Evolutionary conservation across 768 basidiomycete species (phyloP), one percentile per base, ranked within the genome.

Genomic region (Russula sp.): DNA sequence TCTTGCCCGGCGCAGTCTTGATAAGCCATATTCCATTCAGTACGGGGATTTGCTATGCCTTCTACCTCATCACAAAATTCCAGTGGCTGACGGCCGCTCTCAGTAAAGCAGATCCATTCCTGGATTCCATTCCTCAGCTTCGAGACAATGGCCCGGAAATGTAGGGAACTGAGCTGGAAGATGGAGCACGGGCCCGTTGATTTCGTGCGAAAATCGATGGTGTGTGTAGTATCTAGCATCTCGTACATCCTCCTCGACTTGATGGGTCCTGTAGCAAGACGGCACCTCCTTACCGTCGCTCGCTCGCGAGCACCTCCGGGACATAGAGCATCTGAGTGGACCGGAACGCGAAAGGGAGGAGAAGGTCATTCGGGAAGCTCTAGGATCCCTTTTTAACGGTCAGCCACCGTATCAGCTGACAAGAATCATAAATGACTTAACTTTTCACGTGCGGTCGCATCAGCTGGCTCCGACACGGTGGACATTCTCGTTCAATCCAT

Each of bases 381-480:
- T 63, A 38, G 62, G 29, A 7, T 63, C 57, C 22, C 16, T 59
- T 34, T 63, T 48, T 32, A 16, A 35, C 11, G 57, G 62, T 63
- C 10, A 59, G 38, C 5, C 5, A 7, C 4, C 14, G 7, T 11
- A 5, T 29, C n/a, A 7, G 18, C 7, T 34, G 18, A n/a, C 13
- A 7, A 10, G 8, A 57, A 7, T 7, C 34, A 22, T 13, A 25
- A 7, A n/a, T 8, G 13, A 13, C n/a, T 50, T 14, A 58, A 29
- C 25, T 1, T 34, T 0, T 29, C 10, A 13, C 8, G 22, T 43
- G 13, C 11, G 14, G 38, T 38, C 34, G 11, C 20, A 34, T 50
- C 43, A 63, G 62, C 62, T 7, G 58, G 62, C 18, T 35, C 57
- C 7, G 62, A 63, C 14, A 63, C 62, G 2, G 62, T 52, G 20